Conservation (phyloP, 352 stramenopile species). For the Peronospora destructor region DNA sequence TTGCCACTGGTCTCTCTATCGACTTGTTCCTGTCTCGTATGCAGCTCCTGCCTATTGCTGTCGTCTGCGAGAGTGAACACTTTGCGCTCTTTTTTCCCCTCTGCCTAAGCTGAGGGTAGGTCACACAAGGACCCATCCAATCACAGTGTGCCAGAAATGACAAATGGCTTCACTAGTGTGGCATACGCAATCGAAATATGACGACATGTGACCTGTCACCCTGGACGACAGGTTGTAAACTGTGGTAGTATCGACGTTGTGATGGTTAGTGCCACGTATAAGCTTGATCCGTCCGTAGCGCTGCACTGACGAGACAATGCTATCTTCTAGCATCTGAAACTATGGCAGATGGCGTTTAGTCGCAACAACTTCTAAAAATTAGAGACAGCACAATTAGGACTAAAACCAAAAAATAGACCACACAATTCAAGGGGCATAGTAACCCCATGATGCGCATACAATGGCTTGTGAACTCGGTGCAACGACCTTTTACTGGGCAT, state of each 20-base stretch:
- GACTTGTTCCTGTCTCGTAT: not conserved
- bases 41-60: conserved; percentile 7
- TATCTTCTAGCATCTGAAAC: too few species aligned
- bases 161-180: conserved; percentile 25
- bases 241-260: too few species aligned
- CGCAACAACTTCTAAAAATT: not conserved
- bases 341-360: too few species aligned
- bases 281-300: not conserved
- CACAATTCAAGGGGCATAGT: conserved; percentile 6
- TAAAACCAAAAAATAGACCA: conserved; percentile 4
- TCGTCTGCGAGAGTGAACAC: conserved; percentile 21
- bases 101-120: conserved; percentile 12
- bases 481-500: not conserved
- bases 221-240: too few species aligned
- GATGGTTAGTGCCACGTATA: too few species aligned
- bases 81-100: conserved; percentile 17
- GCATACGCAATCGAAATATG: conserved; percentile 9
- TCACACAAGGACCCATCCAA: conserved; percentile 11
- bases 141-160: conserved; percentile 1
- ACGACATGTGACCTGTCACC: too few species aligned
- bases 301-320: not conserved
- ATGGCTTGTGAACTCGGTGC: not conserved
- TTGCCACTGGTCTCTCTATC: not conserved
- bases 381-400: conserved; percentile 9
- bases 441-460: conserved; percentile 9